phyloP scores from a whole-genome alignment of 2,329 filamentous ascomycete species.

The Monosporascus sp. region DNA sequence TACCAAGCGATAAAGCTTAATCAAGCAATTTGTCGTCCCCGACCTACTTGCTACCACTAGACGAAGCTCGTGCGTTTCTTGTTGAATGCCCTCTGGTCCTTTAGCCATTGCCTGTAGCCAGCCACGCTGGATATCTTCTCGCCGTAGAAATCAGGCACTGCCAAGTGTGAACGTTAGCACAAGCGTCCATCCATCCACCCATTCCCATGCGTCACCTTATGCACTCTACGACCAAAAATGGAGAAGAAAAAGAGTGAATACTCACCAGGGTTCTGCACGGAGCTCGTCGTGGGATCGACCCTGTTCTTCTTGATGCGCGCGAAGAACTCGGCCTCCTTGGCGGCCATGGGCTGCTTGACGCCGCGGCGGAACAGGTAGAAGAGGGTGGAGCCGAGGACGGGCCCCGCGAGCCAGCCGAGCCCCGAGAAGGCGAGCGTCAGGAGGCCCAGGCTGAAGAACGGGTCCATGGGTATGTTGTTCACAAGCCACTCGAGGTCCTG shows the following conservation, averaged over 20 bases:
- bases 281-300: slow-evolving; percentile 85
- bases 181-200: neutral
- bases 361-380: slow-evolving; percentile 74
- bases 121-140: slow-evolving; percentile 94
- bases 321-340: slow-evolving; percentile 94
- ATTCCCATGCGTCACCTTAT: no score
- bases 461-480: slow-evolving; percentile 75
- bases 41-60: slow-evolving; percentile 27
- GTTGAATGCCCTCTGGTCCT: slow-evolving; percentile 95
- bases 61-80: slow-evolving; percentile 72
- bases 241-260: slow-evolving; percentile 1
- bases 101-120: slow-evolving; percentile 91
- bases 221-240: no score
- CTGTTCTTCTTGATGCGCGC: slow-evolving; percentile 85
- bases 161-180: slow-evolving; percentile 1
- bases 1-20: neutral
- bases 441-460: slow-evolving; percentile 77
- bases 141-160: slow-evolving; percentile 93
- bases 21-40: neutral
- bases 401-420: slow-evolving; percentile 84
- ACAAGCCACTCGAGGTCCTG: slow-evolving; percentile 68
- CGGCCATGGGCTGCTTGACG: slow-evolving; percentile 65
- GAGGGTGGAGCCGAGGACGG: slow-evolving; percentile 70
- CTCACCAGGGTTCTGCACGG: slow-evolving; percentile 75
- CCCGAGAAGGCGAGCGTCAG: slow-evolving; percentile 71